phyloP scores from a whole-genome alignment of 148 eudicot species.

The Bassia scoparia region DNA sequence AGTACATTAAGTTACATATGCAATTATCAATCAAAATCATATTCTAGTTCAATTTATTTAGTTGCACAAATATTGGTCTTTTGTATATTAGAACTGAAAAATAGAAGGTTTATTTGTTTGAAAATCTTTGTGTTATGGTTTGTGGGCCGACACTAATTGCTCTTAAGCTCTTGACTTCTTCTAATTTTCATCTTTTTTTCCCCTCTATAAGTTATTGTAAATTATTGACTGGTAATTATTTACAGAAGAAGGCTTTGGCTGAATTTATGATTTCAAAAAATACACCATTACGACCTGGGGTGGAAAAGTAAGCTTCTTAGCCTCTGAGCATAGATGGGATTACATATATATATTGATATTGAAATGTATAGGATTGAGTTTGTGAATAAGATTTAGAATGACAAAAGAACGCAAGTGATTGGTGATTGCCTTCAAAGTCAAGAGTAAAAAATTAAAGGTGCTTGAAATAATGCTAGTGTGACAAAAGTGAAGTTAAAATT shows the following conservation, averaged over 20 bases:
- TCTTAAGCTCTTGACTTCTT: not conserved
- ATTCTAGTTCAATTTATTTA: no score
- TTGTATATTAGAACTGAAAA: not conserved
- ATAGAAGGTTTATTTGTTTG: not conserved
- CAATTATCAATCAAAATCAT: no score
- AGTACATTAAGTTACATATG: no score
- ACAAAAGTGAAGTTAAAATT: no score
- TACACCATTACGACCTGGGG: conserved; percentile 81
- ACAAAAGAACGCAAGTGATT: no score
- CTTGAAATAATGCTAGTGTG: no score
- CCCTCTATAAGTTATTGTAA: no score
- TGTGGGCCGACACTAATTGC: not conserved
- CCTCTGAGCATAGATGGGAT: not conserved
- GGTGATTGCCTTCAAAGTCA: no score
- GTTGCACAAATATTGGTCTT: not conserved
- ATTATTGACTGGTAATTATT: not conserved
- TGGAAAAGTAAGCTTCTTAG: conserved; percentile 63
- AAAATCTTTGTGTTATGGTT: not conserved
- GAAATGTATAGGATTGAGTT: not conserved
- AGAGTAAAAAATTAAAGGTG: no score
- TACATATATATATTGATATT: not conserved
- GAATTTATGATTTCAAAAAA: conserved; percentile 65
- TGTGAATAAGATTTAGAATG: no score
- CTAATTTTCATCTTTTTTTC: no score
- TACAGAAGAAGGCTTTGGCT: conserved; percentile 82